These are phyloP conservation scores for Sphaerosporella brunnea DNA, from an alignment of 495 filamentous ascomycete species.

Conservation along the genomic window DNA sequence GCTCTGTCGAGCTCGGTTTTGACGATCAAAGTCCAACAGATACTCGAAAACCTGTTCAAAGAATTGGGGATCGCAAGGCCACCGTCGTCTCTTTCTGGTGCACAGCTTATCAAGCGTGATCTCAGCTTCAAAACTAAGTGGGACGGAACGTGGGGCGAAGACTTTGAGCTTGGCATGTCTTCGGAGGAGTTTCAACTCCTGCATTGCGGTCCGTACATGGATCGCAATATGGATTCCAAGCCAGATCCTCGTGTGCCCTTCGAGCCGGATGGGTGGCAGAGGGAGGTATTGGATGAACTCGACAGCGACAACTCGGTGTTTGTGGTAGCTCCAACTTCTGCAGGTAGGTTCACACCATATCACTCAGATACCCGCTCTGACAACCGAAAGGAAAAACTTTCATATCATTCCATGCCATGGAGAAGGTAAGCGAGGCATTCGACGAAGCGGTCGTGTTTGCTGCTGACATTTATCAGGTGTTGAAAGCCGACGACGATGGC, in stretches of 20 bases:
- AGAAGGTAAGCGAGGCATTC: no score
- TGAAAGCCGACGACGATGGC: conserved; percentile 45
- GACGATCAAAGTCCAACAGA: conserved; percentile 19
- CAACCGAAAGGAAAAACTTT: conserved; percentile 41
- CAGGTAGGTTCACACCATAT: no score
- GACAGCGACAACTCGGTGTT: conserved; percentile 51
- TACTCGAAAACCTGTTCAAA: conserved; percentile 21
- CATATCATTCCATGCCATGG: conserved; percentile 61
- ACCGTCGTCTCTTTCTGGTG: no score
- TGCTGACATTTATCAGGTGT: no score
- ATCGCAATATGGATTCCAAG: conserved; percentile 48
- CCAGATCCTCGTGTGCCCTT: conserved; percentile 50
- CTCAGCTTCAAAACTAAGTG: conserved; percentile 13
- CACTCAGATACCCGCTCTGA: conserved; percentile 48
- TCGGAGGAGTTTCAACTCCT: conserved; percentile 43
- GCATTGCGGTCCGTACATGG: conserved; percentile 55
- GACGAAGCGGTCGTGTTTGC: no score
- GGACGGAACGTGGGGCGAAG: conserved; percentile 22
- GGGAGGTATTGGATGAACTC: conserved; percentile 52
- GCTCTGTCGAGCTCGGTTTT: conserved; percentile 16
- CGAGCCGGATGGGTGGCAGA: conserved; percentile 59
- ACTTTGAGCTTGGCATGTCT: conserved; percentile 27
- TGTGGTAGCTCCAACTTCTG: conserved; percentile 60
- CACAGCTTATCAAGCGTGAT: conserved; percentile 1
- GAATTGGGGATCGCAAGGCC: conserved; percentile 19